Evolutionary conservation across 2,329 filamentous ascomycete genomes (phyloP).

Genomic region (Cordyceps cateniannulata): DNA sequence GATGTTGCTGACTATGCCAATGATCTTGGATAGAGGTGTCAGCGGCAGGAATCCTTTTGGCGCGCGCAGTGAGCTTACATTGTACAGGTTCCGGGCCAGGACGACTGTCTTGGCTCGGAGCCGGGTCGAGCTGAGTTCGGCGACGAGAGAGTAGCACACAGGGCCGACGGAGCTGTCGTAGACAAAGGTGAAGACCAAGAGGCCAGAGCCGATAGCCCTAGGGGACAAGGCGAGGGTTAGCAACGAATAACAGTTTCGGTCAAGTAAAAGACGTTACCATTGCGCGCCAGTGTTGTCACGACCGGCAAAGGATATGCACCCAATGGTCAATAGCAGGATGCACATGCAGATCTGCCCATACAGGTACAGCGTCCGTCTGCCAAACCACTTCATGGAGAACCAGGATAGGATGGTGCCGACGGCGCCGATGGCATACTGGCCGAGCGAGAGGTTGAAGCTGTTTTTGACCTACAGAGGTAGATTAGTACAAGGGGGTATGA

Average conservation of each 20-base stretch:
- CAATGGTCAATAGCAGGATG: conserved; percentile 33
- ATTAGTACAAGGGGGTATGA: no score
- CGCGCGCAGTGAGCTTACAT: no score
- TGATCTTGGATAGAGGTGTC: no score
- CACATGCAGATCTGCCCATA: conserved; percentile 29
- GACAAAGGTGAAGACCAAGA: conserved; percentile 37
- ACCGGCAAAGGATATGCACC: conserved; percentile 30
- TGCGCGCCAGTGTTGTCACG: conserved; percentile 27
- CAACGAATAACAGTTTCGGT: no score
- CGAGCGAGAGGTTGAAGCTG: conserved; percentile 31
- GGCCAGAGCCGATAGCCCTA: conserved; percentile 31
- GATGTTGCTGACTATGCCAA: conserved; percentile 41
- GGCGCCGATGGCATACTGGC: conserved; percentile 31
- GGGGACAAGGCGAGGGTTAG: no score
- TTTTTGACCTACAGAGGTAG: no score
- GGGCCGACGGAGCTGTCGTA: conserved; percentile 33
- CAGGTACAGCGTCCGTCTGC: conserved; percentile 33
- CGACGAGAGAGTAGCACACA: conserved; percentile 81
- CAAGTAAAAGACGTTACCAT: no score
- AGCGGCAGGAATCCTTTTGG: no score
- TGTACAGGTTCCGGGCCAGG: conserved; percentile 41
- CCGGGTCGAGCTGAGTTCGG: conserved; percentile 39
- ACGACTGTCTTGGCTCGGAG: conserved; percentile 41
- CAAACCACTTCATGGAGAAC: conserved; percentile 29
- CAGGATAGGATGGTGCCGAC: conserved; percentile 33